phyloP scores from a whole-genome alignment of 768 basidiomycete species.

The Leccinum broughii region DNA sequence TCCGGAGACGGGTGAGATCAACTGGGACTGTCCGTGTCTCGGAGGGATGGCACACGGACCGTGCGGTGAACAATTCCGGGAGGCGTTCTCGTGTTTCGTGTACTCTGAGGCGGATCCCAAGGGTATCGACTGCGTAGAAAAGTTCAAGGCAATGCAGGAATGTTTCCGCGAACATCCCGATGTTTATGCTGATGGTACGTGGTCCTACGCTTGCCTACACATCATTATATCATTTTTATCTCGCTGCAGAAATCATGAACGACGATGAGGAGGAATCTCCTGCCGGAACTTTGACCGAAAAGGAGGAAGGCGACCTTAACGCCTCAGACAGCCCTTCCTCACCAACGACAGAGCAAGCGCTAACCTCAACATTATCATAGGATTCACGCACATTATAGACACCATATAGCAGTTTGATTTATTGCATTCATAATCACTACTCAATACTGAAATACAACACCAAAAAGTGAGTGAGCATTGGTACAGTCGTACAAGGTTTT shows the following conservation, averaged over 20 bases:
- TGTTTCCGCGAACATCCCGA: slow-evolving; percentile 98
- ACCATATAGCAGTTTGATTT: slow-evolving; percentile 24
- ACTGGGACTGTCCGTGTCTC: slow-evolving; percentile 99
- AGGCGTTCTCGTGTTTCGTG: slow-evolving; percentile 97
- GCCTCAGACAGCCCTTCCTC: slow-evolving; percentile 6
- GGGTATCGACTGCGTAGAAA: slow-evolving; percentile 96
- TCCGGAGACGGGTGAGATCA: slow-evolving; percentile 97
- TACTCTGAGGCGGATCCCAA: slow-evolving; percentile 94
- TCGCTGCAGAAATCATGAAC: slow-evolving; percentile 58
- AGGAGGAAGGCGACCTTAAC: slow-evolving; percentile 7
- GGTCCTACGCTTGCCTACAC: not conserved
- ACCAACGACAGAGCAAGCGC: slow-evolving; percentile 10
- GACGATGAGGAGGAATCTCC: slow-evolving; percentile 56
- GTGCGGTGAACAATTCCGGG: slow-evolving; percentile 90
- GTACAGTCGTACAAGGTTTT: slow-evolving; percentile 6
- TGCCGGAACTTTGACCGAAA: slow-evolving; percentile 4
- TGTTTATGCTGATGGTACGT: slow-evolving; percentile 89
- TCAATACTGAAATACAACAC: slow-evolving; percentile 25
- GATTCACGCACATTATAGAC: slow-evolving; percentile 23
- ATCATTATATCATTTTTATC: slow-evolving; percentile 4
- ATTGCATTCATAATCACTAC: slow-evolving; percentile 34
- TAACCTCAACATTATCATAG: slow-evolving; percentile 20
- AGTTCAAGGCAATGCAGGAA: slow-evolving; percentile 96
- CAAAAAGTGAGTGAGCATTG: slow-evolving; percentile 13
- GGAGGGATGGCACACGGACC: slow-evolving; percentile 99